These are phyloP conservation scores for Saccharomyces hybrid DNA, from an alignment of 1,139 yeast genomes.

Conservation along the genomic window DNA sequence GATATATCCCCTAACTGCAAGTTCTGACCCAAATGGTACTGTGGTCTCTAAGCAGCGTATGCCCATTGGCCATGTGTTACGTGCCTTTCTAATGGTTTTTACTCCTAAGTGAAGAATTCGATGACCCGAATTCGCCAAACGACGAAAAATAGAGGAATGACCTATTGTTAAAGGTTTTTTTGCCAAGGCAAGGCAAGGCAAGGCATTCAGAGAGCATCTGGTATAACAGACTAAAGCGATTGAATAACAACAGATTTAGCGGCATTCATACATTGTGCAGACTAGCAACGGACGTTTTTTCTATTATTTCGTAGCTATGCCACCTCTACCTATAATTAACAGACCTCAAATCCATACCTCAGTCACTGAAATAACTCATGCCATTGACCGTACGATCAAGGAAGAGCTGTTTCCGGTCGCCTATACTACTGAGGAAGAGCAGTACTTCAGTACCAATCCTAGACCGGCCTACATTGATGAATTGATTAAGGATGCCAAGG, in stretches of 20 bases:
- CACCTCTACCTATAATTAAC: not conserved
- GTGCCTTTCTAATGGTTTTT: no score
- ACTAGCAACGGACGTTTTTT: no score
- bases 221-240: not conserved
- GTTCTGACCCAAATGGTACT: no score
- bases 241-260: not conserved
- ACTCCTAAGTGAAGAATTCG: not conserved
- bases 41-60: no score
- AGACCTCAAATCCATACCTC: constrained; percentile 44
- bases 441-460: constrained; percentile 61
- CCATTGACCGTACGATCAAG: constrained; percentile 70
- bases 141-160: not conserved
- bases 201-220: not conserved
- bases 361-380: constrained; percentile 60
- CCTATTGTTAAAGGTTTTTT: not conserved
- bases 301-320: not conserved
- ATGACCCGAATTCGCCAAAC: not conserved
- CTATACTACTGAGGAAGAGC: constrained; percentile 60
- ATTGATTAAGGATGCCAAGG: constrained; percentile 46
- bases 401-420: constrained; percentile 66
- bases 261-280: no score
- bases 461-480: constrained; percentile 70
- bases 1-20: no score
- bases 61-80: no score
- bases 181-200: no score